Evolutionary conservation across 345 rosid genomes (phyloP), one percentile per base, ranked within the genome.

Genomic region (Syzygium oleosum): DNA sequence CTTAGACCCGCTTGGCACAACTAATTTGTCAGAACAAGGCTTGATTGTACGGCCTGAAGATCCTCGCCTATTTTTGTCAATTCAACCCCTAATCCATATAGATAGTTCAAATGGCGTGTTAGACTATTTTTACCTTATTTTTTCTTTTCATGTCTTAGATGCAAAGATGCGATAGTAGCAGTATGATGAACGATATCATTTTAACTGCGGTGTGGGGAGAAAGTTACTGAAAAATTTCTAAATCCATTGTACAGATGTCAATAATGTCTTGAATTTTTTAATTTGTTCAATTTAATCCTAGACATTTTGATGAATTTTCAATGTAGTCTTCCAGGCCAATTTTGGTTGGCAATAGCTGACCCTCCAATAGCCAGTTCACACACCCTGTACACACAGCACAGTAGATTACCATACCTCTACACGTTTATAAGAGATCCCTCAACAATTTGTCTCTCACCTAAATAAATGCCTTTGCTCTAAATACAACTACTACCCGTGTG

Each of bases 311-410:
- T 1, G 12, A 65, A 15, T 52, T 31, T 16, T 15, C 10, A n/a
- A 6, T n/a, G 3, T 14, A 7, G 5, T 63, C 8, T 4, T 14
- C 29, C 10, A 0, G 0, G 8, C 0, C 10, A 3, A 63, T 65
- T 65, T 65, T 65, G 10, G 1, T 31, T 0, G 0, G 16, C 17
- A 31, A 4, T 65, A 14, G 3, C 21, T 0, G 34, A 59, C 31
- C 31, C 31, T 59, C 65, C 65, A 25, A 59, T 59, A 27, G 65
- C 27, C 65, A n/a, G 29, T 25, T 59, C 65, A 59, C 16, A 59
- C 31, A n/a, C 29, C 14, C 11, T 25, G 65, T 11, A 58, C 29
- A 58, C 15, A n/a, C 29, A 58, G 11, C 29, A 25, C 65, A 25
- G 12, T 59, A 59, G 0, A 27, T 13, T 25, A 12, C 65, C 65